A percentile compares a stretch with the other conserved stretches of the same genome.
These are phyloP conservation scores for Cercospora nicotianae DNA, from an alignment of 2,329 filamentous ascomycete species.

Conservation along the genomic window DNA sequence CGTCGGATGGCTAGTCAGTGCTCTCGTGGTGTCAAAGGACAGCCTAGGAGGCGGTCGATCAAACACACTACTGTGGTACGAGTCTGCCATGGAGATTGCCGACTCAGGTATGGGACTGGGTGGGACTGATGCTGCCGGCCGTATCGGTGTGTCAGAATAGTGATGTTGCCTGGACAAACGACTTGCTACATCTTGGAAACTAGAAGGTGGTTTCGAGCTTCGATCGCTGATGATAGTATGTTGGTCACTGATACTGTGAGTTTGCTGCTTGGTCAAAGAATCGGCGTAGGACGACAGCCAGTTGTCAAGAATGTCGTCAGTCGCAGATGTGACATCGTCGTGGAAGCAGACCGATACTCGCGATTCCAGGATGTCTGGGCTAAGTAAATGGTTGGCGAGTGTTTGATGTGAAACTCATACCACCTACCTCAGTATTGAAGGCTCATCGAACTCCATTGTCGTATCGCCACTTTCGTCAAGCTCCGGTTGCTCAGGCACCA, in stretches of 20 bases:
- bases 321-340: slow-evolving; percentile 31
- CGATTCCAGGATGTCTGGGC: slow-evolving; percentile 36
- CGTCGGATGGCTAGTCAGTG: slow-evolving; percentile 29
- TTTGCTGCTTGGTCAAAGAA: slow-evolving; percentile 28
- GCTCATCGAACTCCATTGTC: slow-evolving; percentile 9
- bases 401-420: neutral
- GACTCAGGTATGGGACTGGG: slow-evolving; percentile 36
- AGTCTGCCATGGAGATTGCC: slow-evolving; percentile 31
- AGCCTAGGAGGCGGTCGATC: slow-evolving; percentile 28
- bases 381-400: slow-evolving; percentile 9
- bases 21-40: slow-evolving; percentile 28
- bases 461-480: slow-evolving; percentile 3
- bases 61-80: slow-evolving; percentile 28
- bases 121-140: slow-evolving; percentile 36
- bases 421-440: slow-evolving; percentile 28
- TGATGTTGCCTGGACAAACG: slow-evolving; percentile 26
- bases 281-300: slow-evolving; percentile 28
- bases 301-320: slow-evolving; percentile 31
- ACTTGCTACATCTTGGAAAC: slow-evolving; percentile 26
- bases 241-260: slow-evolving; percentile 10
- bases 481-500: slow-evolving; percentile 22
- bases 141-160: slow-evolving; percentile 27
- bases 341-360: slow-evolving; percentile 38
- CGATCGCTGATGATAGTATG: slow-evolving; percentile 14
- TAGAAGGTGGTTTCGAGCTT: slow-evolving; percentile 20